These are phyloP conservation scores for Chrysosporium queenslandicum DNA, from an alignment of 2,329 filamentous ascomycete genomes.

Conservation along the genomic window DNA sequence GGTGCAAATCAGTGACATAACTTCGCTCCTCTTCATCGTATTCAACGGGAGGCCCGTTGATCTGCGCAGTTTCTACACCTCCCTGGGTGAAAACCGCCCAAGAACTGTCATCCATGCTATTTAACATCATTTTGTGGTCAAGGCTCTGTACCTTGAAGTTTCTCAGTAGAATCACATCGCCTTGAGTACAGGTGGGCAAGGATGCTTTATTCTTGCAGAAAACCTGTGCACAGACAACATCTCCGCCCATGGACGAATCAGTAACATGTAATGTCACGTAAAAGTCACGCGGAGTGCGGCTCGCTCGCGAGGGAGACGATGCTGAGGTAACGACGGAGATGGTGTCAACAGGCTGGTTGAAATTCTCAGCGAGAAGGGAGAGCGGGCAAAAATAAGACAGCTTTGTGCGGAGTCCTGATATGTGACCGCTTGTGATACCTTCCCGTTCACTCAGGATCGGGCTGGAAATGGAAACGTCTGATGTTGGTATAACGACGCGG, in stretches of 20 bases:
- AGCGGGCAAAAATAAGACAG: slow-evolving; percentile 38
- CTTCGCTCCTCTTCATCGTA: slow-evolving; percentile 30
- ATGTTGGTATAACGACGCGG: not conserved
- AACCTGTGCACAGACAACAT: slow-evolving; percentile 33
- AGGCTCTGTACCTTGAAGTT: slow-evolving; percentile 38
- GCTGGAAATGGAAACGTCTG: not conserved
- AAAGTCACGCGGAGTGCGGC: slow-evolving; percentile 33
- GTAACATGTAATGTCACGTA: slow-evolving; percentile 35
- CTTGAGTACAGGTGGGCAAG: slow-evolving; percentile 31
- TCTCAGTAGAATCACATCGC: slow-evolving; percentile 37
- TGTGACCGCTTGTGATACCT: slow-evolving; percentile 22
- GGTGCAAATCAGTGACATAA: slow-evolving; percentile 28
- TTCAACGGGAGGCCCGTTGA: slow-evolving; percentile 34
- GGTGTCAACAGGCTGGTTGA: slow-evolving; percentile 32
- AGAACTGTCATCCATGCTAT: slow-evolving; percentile 35
- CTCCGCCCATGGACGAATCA: slow-evolving; percentile 36
- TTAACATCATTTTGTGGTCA: slow-evolving; percentile 32
- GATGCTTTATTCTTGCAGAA: slow-evolving; percentile 33
- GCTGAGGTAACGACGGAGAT: slow-evolving; percentile 34
- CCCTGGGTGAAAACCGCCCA: slow-evolving; percentile 38
- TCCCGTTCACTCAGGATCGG: slow-evolving; percentile 7
- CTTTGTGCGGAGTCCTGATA: slow-evolving; percentile 32
- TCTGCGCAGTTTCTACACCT: slow-evolving; percentile 22
- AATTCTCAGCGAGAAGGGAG: slow-evolving; percentile 35
- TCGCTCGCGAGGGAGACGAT: slow-evolving; percentile 27